phyloP scores from a whole-genome alignment of 257 asterid genomes.

The Capsicum baccatum region DNA sequence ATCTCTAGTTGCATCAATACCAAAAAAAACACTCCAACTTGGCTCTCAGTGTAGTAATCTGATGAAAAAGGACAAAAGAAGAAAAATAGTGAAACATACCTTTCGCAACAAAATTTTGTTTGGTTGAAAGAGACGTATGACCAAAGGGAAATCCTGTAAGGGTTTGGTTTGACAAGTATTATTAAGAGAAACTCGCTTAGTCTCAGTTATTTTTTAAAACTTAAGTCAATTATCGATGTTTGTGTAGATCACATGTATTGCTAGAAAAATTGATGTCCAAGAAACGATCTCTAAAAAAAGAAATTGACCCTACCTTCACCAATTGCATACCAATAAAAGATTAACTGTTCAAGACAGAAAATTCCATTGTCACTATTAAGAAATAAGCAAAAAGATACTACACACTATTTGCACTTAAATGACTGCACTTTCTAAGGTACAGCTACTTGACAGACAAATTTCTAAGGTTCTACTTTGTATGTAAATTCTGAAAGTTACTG shows the following conservation, averaged over 20 bases:
- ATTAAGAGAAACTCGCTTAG: conserved; percentile 28
- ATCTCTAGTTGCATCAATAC: conserved; percentile 15
- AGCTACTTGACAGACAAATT: neutral
- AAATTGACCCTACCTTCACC: neutral
- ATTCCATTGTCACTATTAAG: neutral
- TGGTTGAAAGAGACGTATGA: conserved; percentile 77
- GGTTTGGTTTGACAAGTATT: conserved; percentile 24
- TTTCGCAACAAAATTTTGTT: conserved; percentile 83
- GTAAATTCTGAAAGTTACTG: neutral
- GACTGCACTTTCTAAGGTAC: neutral
- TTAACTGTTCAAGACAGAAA: neutral
- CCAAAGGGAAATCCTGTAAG: conserved; percentile 93
- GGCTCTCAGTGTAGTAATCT: conserved; percentile 32
- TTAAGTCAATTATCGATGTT: neutral
- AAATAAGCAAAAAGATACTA: neutral
- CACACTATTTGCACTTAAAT: conserved; percentile 5
- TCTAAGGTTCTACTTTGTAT: neutral
- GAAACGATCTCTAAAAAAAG: neutral
- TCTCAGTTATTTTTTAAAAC: conserved; percentile 26
- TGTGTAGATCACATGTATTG: neutral
- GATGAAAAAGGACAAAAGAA: conserved; percentile 29
- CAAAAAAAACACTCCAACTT: conserved; percentile 28
- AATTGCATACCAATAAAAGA: neutral
- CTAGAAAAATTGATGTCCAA: neutral
- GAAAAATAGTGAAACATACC: conserved; percentile 59